Conservation (phyloP, 2,329 filamentous ascomycete genomes). For the Trichophyton benhamiae region DNA sequence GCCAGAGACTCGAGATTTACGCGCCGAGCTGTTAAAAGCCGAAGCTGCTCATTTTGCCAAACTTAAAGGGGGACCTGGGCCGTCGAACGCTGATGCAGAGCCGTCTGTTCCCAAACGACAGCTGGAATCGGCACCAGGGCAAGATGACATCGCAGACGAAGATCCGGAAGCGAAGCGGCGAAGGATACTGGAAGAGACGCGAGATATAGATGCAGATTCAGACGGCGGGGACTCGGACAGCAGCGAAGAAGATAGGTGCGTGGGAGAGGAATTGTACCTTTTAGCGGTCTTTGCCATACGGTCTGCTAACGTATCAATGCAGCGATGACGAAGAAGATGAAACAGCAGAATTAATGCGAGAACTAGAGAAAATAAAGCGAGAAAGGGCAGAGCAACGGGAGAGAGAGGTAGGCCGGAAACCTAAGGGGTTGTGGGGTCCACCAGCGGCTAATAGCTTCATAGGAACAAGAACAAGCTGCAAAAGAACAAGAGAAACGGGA, state of each 20-base stretch:
- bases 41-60: constrained; percentile 82
- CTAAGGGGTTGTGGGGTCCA: not conserved
- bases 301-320: not conserved
- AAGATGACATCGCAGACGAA: constrained; percentile 40
- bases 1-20: constrained; percentile 59
- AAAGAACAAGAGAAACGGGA: constrained; percentile 74
- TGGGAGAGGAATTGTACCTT: too few species aligned
- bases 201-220: constrained; percentile 75
- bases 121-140: constrained; percentile 41
- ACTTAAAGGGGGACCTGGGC: constrained; percentile 45
- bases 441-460: constrained; percentile 1
- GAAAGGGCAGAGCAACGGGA: constrained; percentile 73
- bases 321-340: constrained; percentile 68
- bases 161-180: constrained; percentile 71
- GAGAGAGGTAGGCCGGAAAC: constrained; percentile 43
- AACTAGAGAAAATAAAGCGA: constrained; percentile 85
- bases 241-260: constrained; percentile 48
- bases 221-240: constrained; percentile 50
- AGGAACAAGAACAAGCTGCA: constrained; percentile 69
- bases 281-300: not conserved
- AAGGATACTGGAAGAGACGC: constrained; percentile 74
- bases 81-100: constrained; percentile 28
- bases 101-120: constrained; percentile 50
- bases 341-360: constrained; percentile 77
- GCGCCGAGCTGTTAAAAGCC: constrained; percentile 76